Conservation (phyloP, 768 basidiomycete species). For the Tylopilus sp. region DNA sequence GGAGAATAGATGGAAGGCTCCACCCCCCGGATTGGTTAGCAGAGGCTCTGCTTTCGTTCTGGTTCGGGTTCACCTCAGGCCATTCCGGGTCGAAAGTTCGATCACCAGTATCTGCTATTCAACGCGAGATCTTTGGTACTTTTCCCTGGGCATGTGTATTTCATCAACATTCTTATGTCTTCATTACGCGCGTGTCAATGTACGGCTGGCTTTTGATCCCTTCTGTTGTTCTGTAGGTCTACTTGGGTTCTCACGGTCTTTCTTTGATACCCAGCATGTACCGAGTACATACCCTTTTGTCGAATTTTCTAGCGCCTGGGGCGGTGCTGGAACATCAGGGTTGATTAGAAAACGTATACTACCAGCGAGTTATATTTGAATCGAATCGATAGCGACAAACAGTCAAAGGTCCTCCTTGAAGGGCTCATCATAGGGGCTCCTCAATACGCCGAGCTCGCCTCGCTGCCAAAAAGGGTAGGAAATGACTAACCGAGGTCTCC, state of each 20-base stretch:
- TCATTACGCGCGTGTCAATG: neutral
- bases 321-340: too few species aligned
- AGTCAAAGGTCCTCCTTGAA: too few species aligned
- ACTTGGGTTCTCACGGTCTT: neutral
- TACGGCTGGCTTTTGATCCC: neutral
- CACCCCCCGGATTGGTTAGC: neutral
- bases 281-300: neutral
- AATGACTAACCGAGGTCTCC: neutral
- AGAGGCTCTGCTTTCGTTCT: neutral
- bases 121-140: neutral
- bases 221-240: conserved; percentile 1
- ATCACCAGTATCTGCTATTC: too few species aligned
- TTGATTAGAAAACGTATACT: too few species aligned
- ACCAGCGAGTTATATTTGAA: too few species aligned
- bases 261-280: neutral
- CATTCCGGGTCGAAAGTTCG: neutral
- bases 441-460: too few species aligned
- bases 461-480: conserved; percentile 16
- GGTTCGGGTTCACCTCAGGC: neutral
- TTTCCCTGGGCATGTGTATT: conserved; percentile 1
- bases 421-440: too few species aligned
- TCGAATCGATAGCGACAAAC: too few species aligned
- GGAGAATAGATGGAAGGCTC: neutral
- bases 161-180: neutral
- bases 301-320: too few species aligned